Base-by-base conservation (phyloP, 2,329 filamentous ascomycete species). In the Pezicula radicicola region DNA sequence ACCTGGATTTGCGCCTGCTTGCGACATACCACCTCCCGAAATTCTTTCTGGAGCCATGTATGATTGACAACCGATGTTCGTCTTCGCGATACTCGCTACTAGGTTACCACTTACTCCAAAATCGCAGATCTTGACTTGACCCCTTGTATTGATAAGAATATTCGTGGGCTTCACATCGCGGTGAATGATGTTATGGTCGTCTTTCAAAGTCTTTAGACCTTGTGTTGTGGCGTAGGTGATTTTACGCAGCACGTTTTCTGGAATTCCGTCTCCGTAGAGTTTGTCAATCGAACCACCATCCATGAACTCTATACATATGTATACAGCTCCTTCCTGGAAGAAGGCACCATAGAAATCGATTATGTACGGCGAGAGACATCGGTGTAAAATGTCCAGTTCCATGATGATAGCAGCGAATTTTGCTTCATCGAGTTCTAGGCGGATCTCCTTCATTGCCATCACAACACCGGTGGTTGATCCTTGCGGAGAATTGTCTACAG, bases 301-400 rank as follows among this genome's bases (percentile, higher is more conserved):
- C 94, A 99, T 99, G 72, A 91, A 96, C 72, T 99, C 94, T 69
- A 99, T 96, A 72, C 94, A 99, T 70, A 99, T 97, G 71, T 99
- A 99, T 2, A 99, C 94, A 0, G 94, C 94, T 27, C 94, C 93
- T 74, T 99, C 94, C 67, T 99, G 94, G 77, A 97, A 99, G 69
- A 99, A 99, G 5, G 94, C 94, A 1, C 94, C 94, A 68, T 97
- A 99, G 65, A 99, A 99, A 67, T 99, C 93, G 69, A 99, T 94
- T 61, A 99, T 97, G 70, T 93, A 96, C 0, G 94, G 93, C 2
- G 91, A 97, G 3, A 94, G 79, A 66, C 94, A 99, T 62, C 94
- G 89, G 72, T 99, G 94, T 2, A 99, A 77, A 57, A 99, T 93
- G 64, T 99, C 91, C 45, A 99, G 78, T 71, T 99, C 94, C 82